Evolutionary conservation across 805 yeast genomes (phyloP).

Genomic region (Clavispora santaluciae): DNA sequence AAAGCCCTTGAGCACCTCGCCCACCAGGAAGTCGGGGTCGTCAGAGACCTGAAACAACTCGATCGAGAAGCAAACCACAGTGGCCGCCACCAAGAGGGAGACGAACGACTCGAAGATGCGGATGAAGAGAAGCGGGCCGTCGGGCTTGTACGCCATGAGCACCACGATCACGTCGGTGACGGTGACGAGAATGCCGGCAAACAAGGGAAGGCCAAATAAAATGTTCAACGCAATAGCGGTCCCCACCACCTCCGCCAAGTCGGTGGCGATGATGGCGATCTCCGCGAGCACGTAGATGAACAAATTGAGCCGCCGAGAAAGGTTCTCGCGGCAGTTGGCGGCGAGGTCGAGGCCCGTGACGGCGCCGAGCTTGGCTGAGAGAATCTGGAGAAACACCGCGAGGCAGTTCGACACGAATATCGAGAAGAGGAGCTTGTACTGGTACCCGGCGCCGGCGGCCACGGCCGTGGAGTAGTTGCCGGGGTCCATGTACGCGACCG

Average conservation of each 20-base stretch:
- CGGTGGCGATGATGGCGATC: conserved; percentile 89
- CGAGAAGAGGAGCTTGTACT: conserved; percentile 73
- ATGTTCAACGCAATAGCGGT: conserved; percentile 91
- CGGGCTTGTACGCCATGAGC: conserved; percentile 80
- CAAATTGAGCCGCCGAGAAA: conserved; percentile 58
- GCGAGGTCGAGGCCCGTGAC: conserved; percentile 94
- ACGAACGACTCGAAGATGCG: conserved; percentile 81
- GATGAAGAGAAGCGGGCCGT: conserved; percentile 72
- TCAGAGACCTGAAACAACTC: conserved; percentile 68
- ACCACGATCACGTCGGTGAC: conserved; percentile 83
- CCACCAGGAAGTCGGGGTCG: conserved; percentile 39
- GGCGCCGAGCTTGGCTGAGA: conserved; percentile 85
- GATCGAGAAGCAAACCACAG: conserved; percentile 79
- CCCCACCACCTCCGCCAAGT: conserved; percentile 96
- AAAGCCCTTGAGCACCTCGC: conserved; percentile 54
- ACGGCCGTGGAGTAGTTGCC: conserved; percentile 96
- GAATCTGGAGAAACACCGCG: conserved; percentile 80
- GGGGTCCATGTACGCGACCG: conserved; percentile 96
- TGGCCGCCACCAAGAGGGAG: conserved; percentile 67
- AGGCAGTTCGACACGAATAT: conserved; percentile 74
- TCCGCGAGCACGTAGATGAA: conserved; percentile 76
- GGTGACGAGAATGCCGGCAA: conserved; percentile 80
- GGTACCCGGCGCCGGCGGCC: conserved; percentile 85
- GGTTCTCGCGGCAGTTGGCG: conserved; percentile 72
- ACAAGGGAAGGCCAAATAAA: conserved; percentile 70